Percentiles rank a stretch among this genome's conserved stretches.
Conservation (phyloP, 2,329 filamentous ascomycete genomes). For the Diaporthe citriasiana region DNA sequence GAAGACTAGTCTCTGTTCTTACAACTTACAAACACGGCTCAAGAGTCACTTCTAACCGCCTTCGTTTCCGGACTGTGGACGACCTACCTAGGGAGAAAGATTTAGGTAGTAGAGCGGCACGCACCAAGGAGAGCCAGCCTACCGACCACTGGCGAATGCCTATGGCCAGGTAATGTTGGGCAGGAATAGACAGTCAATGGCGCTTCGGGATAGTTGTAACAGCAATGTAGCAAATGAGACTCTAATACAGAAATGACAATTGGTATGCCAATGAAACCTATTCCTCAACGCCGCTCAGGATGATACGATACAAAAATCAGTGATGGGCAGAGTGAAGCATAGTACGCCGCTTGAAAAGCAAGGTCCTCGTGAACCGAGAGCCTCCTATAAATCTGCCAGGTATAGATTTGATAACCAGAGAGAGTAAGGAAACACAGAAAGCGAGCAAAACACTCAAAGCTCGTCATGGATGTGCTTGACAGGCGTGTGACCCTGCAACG, state of each 20-base stretch:
- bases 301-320: background rate
- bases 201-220: background rate
- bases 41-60: background rate
- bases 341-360: background rate
- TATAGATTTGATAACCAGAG: slow-evolving; percentile 11
- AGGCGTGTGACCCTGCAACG: slow-evolving; percentile 42
- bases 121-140: background rate
- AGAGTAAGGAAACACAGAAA: background rate
- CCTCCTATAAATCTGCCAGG: background rate
- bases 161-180: background rate
- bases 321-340: background rate
- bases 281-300: slow-evolving; percentile 4
- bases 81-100: background rate
- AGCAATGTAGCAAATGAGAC: background rate
- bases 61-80: background rate
- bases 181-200: background rate
- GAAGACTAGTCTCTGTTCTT: no score
- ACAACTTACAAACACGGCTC: no score
- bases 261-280: slow-evolving; percentile 17
- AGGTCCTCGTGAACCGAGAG: background rate
- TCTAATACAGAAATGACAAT: background rate
- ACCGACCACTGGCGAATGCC: background rate
- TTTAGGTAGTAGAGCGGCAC: background rate
- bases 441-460: slow-evolving; percentile 69
- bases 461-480: slow-evolving; percentile 73